phyloP scores from a whole-genome alignment of 2,329 filamentous ascomycete genomes.

The Sporothrix phasma region DNA sequence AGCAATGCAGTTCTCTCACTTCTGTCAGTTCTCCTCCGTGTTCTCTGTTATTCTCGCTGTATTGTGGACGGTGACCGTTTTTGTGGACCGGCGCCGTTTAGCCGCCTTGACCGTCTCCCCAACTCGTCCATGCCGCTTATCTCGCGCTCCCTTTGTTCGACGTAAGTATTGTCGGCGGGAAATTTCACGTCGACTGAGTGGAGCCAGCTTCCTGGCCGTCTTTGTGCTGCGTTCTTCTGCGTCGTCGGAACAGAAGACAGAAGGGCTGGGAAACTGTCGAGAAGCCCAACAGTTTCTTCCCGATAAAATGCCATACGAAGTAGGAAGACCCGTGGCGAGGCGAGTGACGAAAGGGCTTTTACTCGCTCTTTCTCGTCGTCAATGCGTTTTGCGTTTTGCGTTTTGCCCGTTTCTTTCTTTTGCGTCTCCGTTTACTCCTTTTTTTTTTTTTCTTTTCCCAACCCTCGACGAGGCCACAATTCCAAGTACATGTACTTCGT shows the following conservation, averaged over 20 bases:
- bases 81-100: background rate
- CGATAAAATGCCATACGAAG: background rate
- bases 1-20: background rate
- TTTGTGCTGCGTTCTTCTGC: no score
- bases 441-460: background rate
- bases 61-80: background rate
- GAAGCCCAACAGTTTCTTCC: background rate
- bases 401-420: no score
- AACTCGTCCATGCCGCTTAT: background rate
- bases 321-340: background rate
- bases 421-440: background rate
- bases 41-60: slow-evolving; percentile 1
- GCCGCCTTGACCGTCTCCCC: background rate
- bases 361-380: background rate
- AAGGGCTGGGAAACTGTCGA: background rate
- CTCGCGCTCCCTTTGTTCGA: background rate
- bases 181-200: background rate
- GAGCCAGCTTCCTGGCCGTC: background rate
- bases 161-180: background rate
- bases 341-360: background rate
- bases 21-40: background rate
- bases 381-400: no score
- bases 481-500: no score
- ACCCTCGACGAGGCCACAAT: background rate
- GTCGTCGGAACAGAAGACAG: background rate